Conservation (phyloP, 495 filamentous ascomycete genomes). For the Trichoderma reesei region DNA sequence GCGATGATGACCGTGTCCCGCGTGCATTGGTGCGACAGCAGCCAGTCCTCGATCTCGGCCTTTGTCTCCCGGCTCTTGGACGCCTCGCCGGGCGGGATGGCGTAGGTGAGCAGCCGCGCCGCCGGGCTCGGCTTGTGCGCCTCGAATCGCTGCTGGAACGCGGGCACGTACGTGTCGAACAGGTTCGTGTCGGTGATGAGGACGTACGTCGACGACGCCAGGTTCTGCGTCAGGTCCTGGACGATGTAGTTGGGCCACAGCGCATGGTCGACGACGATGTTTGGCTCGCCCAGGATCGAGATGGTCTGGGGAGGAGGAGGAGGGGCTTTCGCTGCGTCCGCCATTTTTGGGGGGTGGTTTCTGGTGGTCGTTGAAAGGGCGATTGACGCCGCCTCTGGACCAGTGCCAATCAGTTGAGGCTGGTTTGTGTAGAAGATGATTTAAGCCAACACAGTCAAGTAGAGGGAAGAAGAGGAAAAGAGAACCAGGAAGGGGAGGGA, state of each 20-base stretch:
- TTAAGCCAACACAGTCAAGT: too few species aligned
- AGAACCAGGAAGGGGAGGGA: too few species aligned
- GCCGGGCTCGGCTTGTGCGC: constrained; percentile 35
- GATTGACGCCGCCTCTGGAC: background rate
- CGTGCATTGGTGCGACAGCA: constrained; percentile 83
- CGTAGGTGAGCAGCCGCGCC: constrained; percentile 72
- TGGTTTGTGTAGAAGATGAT: background rate
- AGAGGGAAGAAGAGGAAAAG: too few species aligned
- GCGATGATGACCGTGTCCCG: constrained; percentile 92
- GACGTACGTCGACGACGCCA: constrained; percentile 83
- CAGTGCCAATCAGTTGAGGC: background rate
- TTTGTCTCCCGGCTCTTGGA: constrained; percentile 90
- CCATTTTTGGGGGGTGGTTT: background rate
- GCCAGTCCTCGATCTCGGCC: constrained; percentile 94
- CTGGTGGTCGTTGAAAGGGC: background rate
- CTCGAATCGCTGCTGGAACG: constrained; percentile 65
- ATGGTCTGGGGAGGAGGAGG: constrained; percentile 32
- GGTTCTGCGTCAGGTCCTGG: constrained; percentile 66
- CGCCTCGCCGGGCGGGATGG: constrained; percentile 82
- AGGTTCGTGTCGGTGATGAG: constrained; percentile 96
- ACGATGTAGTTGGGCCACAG: constrained; percentile 78
- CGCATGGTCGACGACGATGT: constrained; percentile 85
- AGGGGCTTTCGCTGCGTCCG: constrained; percentile 17
- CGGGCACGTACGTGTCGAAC: constrained; percentile 63
- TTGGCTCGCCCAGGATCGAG: constrained; percentile 51